Percentiles rank a stretch among this genome's conserved stretches.
These are phyloP conservation scores for Funneliformis mosseae DNA, from an alignment of 192 early-diverging fungal species.

Conservation along the genomic window DNA sequence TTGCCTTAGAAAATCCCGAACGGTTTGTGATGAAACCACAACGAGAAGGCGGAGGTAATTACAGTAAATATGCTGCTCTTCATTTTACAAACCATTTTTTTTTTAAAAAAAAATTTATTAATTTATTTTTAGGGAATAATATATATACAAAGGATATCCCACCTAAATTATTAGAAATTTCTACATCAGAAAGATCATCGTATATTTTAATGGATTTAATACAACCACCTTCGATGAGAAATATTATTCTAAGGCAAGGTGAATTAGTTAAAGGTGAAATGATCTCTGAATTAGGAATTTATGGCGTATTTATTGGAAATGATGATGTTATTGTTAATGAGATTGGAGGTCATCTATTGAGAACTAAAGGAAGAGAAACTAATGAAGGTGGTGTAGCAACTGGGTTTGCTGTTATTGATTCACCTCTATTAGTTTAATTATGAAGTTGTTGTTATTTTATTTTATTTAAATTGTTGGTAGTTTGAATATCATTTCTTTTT, in stretches of 20 bases:
- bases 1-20: conserved; percentile 65
- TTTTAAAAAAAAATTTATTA: background rate
- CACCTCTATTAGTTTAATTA: conserved; percentile 67
- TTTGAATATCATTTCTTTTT: background rate
- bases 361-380: conserved; percentile 83
- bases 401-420: conserved; percentile 93
- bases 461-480: background rate
- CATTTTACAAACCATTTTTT: background rate
- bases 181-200: conserved; percentile 69
- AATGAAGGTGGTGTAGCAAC: conserved; percentile 97
- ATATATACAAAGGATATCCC: conserved; percentile 87
- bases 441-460: background rate
- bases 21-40: conserved; percentile 94
- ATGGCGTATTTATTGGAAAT: conserved; percentile 82
- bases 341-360: conserved; percentile 84
- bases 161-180: conserved; percentile 51
- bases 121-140: conserved; percentile 67
- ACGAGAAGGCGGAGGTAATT: conserved; percentile 87
- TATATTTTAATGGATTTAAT: conserved; percentile 98
- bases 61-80: background rate
- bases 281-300: conserved; percentile 93
- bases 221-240: conserved; percentile 69
- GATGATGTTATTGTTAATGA: conserved; percentile 67
- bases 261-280: conserved; percentile 70
- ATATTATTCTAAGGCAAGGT: conserved; percentile 79